phyloP scores from a whole-genome alignment of 169 alveolate genomes.

The Amoebophrya sp. region DNA sequence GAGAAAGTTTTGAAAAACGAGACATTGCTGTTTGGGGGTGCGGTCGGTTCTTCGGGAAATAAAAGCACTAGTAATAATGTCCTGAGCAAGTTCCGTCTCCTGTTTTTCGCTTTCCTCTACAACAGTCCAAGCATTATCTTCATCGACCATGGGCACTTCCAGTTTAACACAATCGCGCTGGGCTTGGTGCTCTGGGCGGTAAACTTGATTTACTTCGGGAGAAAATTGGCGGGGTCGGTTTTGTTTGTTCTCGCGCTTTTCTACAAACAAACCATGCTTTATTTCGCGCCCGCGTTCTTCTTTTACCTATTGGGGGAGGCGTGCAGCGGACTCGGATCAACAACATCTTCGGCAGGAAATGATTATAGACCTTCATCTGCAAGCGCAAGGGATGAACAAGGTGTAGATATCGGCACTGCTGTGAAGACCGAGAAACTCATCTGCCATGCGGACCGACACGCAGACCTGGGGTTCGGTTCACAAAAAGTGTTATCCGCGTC shows the following conservation, averaged over 20 bases:
- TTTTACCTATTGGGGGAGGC: constrained; percentile 13
- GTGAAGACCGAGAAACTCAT: no score
- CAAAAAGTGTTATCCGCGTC: no score
- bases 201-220: background rate
- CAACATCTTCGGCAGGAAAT: no score
- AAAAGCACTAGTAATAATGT: no score
- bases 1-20: background rate
- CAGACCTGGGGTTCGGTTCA: no score
- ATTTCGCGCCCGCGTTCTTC: constrained; percentile 68
- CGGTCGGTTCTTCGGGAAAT: no score
- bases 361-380: no score
- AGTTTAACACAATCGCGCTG: constrained; percentile 72
- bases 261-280: constrained; percentile 75
- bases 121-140: constrained; percentile 62
- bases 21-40: no score
- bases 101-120: background rate
- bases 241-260: constrained; percentile 54
- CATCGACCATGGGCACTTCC: constrained; percentile 82
- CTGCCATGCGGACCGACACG: no score
- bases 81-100: background rate
- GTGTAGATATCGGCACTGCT: no score
- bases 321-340: no score
- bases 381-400: no score
- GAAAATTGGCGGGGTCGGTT: background rate
- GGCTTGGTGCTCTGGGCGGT: constrained; percentile 72